Base-by-base conservation (phyloP, 1,284 basidiomycete species). In the Papiliotrema flavescens region DNA sequence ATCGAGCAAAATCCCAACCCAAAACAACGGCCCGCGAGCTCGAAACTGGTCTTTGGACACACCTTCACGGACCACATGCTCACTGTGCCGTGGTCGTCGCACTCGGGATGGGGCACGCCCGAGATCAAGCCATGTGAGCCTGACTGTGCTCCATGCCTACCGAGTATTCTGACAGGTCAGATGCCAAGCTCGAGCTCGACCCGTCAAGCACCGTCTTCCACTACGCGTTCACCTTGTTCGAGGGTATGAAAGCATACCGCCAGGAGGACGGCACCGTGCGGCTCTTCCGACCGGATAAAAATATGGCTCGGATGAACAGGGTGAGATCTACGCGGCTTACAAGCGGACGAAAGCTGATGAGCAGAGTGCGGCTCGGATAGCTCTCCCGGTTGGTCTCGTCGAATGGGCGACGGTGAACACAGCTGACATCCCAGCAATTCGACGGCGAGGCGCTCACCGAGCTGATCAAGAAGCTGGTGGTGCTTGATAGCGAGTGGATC, bases 271-370 rank as follows among this genome's bases (percentile, higher is more conserved):
- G 89, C 22, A 84, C 83, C 49, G 83, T 96, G 14, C 85, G 90
- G 14, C 78, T 98, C 58, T 99, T 98, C 82, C 81, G 96, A 49
- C 96, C 96, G 1, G 92, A 98, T 73, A 95, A 94, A 87, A 98
- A 98, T 80, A 98, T 98, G 94, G 76, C 75, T 51, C 71, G 82
- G 49, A 81, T 83, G 81, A 81, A 81, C 74, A 73, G 69, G 20
- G 72, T 73, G 36, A 67, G 74, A 54, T 59, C 43, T 49, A 49
- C 14, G 34, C 23, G 37, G 23, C 35, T 17, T 6, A 26, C 2
- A 20, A 2, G 19, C 51, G 11, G 32, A 37, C 17, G 14, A 23
- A 22, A 28, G 24, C 46, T 26, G 52, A 57, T 57, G 43, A 53
- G 2, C 51, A 70, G 70, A 75, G 71, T 46, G 77, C 77, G 1